Evolutionary conservation across 495 filamentous ascomycete genomes (phyloP), one percentile per base, ranked within the genome.

Genomic region (Pyrenula aspistea): DNA sequence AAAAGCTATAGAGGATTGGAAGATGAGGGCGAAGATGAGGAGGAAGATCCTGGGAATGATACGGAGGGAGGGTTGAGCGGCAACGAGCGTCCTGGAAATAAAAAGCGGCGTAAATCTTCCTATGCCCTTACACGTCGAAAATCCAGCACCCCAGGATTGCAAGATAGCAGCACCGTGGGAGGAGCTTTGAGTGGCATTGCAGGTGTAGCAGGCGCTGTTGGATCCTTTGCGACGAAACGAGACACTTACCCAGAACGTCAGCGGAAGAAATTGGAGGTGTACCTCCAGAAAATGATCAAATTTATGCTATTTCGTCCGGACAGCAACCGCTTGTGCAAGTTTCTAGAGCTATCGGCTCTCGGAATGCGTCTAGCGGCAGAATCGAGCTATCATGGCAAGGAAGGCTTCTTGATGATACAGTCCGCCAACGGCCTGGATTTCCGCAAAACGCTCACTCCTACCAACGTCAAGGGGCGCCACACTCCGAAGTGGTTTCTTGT

Each of bases 401-500:
- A 99, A 72, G 95, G 93, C 10, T 91, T 89, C 62, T 74, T 97
- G 53, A 83, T 94, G 56, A 93, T 97, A 52, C 86, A 91, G 63
- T 93, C 89, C 47, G 84, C 87, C 0, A 94, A 95, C 61, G 92
- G 92, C 15, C 80, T 95, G 53, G 92, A 96, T 66, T 91, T 94
- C 68, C 79, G 90, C 51, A 84, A 85, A 59, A 84, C 89, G 36
- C 78, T 91, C 64, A 89, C 78, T 4, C 89, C 91, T 0, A 73
- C 76, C 22, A 78, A 86, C 57, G 73, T 96, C 59, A 86, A 86
- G 61, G 82, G 83, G 49, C 80, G 90, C 19, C 92, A 96, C 70
- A 83, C 78, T 56, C 89, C 91, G 8, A 95, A 95, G 67, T 99
- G 93, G 93, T 99, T 99, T 67, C 74, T 95, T 31, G 92, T 99